phyloP scores from a whole-genome alignment of 805 yeast genomes.

The Starmerella riodocensis region DNA sequence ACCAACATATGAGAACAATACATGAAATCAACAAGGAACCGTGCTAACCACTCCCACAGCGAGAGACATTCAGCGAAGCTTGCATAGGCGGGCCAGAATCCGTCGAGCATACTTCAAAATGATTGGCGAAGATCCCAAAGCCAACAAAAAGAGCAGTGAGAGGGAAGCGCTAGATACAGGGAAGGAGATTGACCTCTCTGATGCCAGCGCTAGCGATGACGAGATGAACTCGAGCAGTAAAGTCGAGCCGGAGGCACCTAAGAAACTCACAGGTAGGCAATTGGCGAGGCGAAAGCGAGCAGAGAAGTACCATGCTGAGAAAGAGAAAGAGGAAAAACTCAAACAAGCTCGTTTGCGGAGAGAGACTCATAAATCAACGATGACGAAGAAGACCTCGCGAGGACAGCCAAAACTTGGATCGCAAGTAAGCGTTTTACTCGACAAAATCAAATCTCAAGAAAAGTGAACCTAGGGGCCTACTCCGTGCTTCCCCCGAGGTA shows the following conservation, averaged over 20 bases:
- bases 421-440: slow-evolving; percentile 61
- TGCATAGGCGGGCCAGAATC: slow-evolving; percentile 67
- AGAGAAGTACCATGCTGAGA: slow-evolving; percentile 30
- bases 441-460: slow-evolving; percentile 66
- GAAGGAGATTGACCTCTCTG: slow-evolving; percentile 9
- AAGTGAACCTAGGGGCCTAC: too few species aligned
- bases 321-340: slow-evolving; percentile 33
- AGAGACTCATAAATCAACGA: slow-evolving; percentile 34
- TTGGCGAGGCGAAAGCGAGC: slow-evolving; percentile 35
- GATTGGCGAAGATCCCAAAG: slow-evolving; percentile 41
- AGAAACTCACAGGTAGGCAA: slow-evolving; percentile 26
- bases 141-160: neutral
- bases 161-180: slow-evolving; percentile 7
- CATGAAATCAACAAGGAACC: neutral
- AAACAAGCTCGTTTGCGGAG: slow-evolving; percentile 31
- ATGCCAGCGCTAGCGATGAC: slow-evolving; percentile 16
- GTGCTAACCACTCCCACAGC: slow-evolving; percentile 22
- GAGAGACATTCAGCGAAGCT: slow-evolving; percentile 62
- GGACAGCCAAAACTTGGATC: slow-evolving; percentile 94
- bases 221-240: slow-evolving; percentile 17
- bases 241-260: slow-evolving; percentile 12
- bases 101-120: slow-evolving; percentile 71
- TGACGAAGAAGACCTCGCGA: slow-evolving; percentile 43
- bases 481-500: too few species aligned
- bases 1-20: neutral